phyloP scores from a whole-genome alignment of 2,329 filamentous ascomycete species.

The Cordyceps tenuipes region DNA sequence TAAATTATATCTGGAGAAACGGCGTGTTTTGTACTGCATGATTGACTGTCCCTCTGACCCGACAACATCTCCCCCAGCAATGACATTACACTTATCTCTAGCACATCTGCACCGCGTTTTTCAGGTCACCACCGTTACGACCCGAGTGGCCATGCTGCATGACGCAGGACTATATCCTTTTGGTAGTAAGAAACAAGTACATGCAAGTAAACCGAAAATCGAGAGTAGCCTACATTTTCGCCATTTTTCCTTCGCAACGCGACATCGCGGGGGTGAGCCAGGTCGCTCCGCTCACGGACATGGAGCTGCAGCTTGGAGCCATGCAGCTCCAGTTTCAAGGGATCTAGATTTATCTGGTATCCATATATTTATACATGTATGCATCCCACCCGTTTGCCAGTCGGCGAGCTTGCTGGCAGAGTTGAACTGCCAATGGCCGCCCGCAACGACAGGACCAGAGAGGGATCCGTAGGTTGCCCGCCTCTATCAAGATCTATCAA shows the following conservation, averaged over 20 bases:
- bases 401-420: background rate
- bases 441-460: background rate
- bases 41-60: background rate
- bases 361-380: background rate
- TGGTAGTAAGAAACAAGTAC: no score
- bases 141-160: conserved; percentile 25
- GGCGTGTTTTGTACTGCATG: background rate
- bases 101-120: conserved; percentile 22
- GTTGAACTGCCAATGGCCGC: conserved; percentile 1
- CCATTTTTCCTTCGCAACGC: conserved; percentile 12
- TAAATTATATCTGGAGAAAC: background rate
- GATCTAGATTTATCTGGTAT: background rate
- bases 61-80: background rate
- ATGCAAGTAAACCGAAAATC: no score
- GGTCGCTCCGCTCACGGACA: conserved; percentile 3
- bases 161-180: no score
- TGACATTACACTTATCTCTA: background rate
- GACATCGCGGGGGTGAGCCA: conserved; percentile 2
- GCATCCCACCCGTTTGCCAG: background rate
- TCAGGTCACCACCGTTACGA: no score
- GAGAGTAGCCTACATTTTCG: background rate
- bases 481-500: background rate
- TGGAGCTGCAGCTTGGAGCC: no score
- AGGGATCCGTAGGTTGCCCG: background rate
- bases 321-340: background rate